Percentiles rank a stretch among this genome's conserved stretches.
phyloP scores from a whole-genome alignment of 73 alveolate species.

The Paramecium tetraurelia region DNA sequence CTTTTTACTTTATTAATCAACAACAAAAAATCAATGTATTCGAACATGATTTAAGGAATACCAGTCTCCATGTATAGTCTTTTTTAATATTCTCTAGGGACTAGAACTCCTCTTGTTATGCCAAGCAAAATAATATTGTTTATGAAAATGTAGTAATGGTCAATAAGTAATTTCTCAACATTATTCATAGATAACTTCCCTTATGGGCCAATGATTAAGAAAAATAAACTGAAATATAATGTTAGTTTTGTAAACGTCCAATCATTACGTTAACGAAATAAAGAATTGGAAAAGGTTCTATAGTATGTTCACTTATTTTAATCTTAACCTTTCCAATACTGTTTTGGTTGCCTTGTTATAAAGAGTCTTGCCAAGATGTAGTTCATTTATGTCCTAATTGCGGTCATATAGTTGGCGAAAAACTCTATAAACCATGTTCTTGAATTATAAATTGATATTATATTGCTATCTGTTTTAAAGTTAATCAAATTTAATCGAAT shows the following conservation, averaged over 20 bases:
- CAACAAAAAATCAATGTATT: neutral
- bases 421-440: neutral
- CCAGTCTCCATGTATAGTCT: neutral
- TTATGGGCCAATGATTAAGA: neutral
- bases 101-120: neutral
- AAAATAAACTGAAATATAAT: neutral
- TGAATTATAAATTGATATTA: neutral
- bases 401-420: neutral
- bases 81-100: neutral
- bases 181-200: neutral
- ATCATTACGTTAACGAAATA: neutral
- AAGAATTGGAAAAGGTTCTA: neutral
- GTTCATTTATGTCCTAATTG: conserved; percentile 24
- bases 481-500: neutral
- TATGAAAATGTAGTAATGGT: neutral
- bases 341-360: neutral
- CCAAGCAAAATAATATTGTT: neutral
- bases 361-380: neutral
- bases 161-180: neutral
- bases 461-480: neutral
- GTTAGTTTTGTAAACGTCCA: neutral
- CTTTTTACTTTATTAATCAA: neutral
- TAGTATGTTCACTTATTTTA: neutral
- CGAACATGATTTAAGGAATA: neutral
- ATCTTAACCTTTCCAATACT: neutral